These are phyloP conservation scores for Fusarium devonianum DNA, from an alignment of 2,329 filamentous ascomycete species.

Conservation along the genomic window DNA sequence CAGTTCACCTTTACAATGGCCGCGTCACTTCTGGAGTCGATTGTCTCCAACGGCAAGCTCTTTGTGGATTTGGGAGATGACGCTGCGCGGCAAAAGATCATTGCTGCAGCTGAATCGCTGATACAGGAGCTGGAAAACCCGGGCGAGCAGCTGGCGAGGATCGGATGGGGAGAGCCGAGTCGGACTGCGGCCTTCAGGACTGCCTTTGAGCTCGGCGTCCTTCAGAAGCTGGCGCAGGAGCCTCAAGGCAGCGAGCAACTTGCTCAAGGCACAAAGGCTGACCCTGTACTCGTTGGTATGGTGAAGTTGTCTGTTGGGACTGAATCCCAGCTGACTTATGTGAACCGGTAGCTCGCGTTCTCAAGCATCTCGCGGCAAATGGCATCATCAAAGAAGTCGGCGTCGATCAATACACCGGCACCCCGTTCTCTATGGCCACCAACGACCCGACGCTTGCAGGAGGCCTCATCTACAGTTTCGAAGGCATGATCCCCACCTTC, in stretches of 20 bases:
- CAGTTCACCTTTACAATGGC: not conserved
- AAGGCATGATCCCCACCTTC: conserved; percentile 28
- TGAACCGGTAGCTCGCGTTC: conserved; percentile 1
- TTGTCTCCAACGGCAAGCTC: conserved; percentile 13
- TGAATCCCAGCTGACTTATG: not conserved
- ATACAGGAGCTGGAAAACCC: conserved; percentile 24
- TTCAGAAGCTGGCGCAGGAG: conserved; percentile 21
- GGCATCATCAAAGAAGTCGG: conserved; percentile 16
- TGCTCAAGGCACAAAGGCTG: conserved; percentile 13
- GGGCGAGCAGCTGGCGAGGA: conserved; percentile 20
- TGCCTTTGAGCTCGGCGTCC: conserved; percentile 23
- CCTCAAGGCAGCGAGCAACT: conserved; percentile 12
- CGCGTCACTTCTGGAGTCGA: conserved; percentile 5
- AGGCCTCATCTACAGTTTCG: conserved; percentile 28
- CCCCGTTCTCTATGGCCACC: conserved; percentile 14
- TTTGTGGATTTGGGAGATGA: conserved; percentile 14
- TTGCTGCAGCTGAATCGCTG: conserved; percentile 14
- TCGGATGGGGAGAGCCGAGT: conserved; percentile 27
- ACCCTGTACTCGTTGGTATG: conserved; percentile 16
- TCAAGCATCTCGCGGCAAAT: conserved; percentile 20
- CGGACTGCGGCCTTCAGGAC: conserved; percentile 26
- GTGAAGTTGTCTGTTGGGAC: not conserved
- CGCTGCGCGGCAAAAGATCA: conserved; percentile 6
- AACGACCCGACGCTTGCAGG: conserved; percentile 22
- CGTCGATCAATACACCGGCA: conserved; percentile 6